Percentiles rank a stretch among this genome's conserved stretches.
These are phyloP conservation scores for Penicillium coprophilum DNA, from an alignment of 495 filamentous ascomycete genomes.

Conservation along the genomic window DNA sequence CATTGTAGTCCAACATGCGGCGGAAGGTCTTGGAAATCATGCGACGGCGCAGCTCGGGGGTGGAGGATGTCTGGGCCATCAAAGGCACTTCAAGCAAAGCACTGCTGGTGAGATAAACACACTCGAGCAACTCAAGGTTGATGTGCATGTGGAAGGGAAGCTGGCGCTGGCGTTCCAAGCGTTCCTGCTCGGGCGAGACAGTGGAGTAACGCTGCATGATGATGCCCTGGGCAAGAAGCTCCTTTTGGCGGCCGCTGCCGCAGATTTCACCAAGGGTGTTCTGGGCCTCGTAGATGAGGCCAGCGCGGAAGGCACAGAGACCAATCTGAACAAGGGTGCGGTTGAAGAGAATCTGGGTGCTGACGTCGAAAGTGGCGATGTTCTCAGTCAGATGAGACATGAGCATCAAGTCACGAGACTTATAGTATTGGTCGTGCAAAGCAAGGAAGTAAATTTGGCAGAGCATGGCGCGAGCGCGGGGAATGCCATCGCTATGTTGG, in stretches of 20 bases:
- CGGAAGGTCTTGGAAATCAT: constrained; percentile 99
- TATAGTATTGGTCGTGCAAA: constrained; percentile 95
- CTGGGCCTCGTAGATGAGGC: constrained; percentile 95
- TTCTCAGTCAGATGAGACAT: constrained; percentile 99
- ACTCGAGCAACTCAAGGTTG: constrained; percentile 96
- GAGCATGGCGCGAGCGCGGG: constrained; percentile 93
- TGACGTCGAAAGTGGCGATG: constrained; percentile 91
- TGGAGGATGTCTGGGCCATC: constrained; percentile 91
- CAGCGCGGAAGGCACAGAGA: constrained; percentile 95
- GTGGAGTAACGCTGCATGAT: constrained; percentile 95
- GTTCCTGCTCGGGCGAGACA: constrained; percentile 95
- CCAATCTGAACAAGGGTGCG: constrained; percentile 96
- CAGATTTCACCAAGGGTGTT: constrained; percentile 97
- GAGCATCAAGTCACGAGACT: constrained; percentile 96
- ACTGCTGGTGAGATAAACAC: constrained; percentile 96
- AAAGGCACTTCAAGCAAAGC: constrained; percentile 99
- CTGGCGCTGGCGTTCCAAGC: constrained; percentile 92
- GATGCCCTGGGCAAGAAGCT: constrained; percentile 94
- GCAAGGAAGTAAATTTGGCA: constrained; percentile 98
- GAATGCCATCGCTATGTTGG: constrained; percentile 87
- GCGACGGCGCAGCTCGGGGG: constrained; percentile 94
- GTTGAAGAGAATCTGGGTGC: constrained; percentile 98
- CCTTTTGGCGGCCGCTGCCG: constrained; percentile 94
- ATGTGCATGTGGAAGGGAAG: constrained; percentile 99
- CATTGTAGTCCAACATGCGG: constrained; percentile 98